Evolutionary conservation across 2,329 filamentous ascomycete species (phyloP).

Genomic region (Teratosphaeria destructans): DNA sequence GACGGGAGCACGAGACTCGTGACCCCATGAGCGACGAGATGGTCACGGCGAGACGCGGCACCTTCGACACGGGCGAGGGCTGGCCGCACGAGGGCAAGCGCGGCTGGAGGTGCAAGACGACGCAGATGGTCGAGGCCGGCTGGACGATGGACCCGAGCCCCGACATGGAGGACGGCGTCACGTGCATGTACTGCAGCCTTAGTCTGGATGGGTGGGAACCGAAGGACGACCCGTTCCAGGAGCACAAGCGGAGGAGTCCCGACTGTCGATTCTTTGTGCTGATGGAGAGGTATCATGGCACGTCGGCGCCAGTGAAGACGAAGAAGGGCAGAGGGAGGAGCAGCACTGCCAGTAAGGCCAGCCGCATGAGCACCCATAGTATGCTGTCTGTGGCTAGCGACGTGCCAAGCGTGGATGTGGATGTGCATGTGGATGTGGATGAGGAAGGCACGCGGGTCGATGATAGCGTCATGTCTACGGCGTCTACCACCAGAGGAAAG

Average conservation of each 20-base stretch:
- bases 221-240: constrained; percentile 80
- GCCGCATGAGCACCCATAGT: constrained; percentile 32
- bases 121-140: constrained; percentile 84
- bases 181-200: constrained; percentile 81
- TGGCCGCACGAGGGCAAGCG: constrained; percentile 89
- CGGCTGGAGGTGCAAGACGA: constrained; percentile 79
- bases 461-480: constrained; percentile 43
- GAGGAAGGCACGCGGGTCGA: constrained; percentile 35
- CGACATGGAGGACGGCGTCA: constrained; percentile 74
- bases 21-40: constrained; percentile 66
- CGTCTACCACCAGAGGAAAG: constrained; percentile 31
- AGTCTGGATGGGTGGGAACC: constrained; percentile 92
- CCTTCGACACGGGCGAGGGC: constrained; percentile 55
- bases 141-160: constrained; percentile 86
- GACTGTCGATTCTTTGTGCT: constrained; percentile 76
- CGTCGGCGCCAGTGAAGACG: constrained; percentile 17
- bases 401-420: not conserved
- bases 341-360: constrained; percentile 62
- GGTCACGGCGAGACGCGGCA: constrained; percentile 66
- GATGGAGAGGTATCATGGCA: constrained; percentile 34
- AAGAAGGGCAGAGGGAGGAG: constrained; percentile 18
- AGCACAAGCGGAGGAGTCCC: constrained; percentile 70
- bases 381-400: constrained; percentile 12
- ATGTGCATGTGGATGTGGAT: not conserved
- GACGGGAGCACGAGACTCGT: constrained; percentile 49